A percentile compares a stretch with the other conserved stretches of the same genome.
These are phyloP conservation scores for Colletotrichum tropicicola DNA, from an alignment of 2,329 filamentous ascomycete genomes.

Conservation along the genomic window DNA sequence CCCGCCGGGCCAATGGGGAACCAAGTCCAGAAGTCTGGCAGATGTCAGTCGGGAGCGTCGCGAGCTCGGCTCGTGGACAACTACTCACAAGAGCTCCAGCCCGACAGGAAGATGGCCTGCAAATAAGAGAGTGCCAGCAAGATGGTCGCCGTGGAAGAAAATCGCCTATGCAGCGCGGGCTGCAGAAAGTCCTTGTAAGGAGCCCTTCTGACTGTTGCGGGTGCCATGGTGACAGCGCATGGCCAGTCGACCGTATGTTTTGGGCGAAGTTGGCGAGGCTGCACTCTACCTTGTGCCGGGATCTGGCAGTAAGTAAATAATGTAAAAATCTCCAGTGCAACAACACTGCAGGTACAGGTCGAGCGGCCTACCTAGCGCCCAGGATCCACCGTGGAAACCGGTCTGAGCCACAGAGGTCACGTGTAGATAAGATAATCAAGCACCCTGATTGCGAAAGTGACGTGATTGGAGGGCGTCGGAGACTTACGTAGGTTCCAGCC, in stretches of 20 bases:
- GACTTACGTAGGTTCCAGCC: conserved; percentile 29
- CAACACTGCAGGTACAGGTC: conserved; percentile 22
- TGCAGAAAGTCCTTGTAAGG: conserved; percentile 91
- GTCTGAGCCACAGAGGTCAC: conserved; percentile 12
- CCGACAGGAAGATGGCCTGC: conserved; percentile 75
- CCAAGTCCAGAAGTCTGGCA: conserved; percentile 82
- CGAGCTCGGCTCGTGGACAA: conserved; percentile 4
- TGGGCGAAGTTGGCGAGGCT: conserved; percentile 33
- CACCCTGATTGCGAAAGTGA: conserved; percentile 3
- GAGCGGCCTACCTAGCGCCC: conserved; percentile 10
- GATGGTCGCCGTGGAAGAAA: conserved; percentile 78
- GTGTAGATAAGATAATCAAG: conserved; percentile 19
- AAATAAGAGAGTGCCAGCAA: conserved; percentile 77
- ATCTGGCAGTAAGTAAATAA: conserved; percentile 37
- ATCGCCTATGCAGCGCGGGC: conserved; percentile 86
- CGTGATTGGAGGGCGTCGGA: conserved; percentile 15
- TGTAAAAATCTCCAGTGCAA: conserved; percentile 31
- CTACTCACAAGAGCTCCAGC: conserved; percentile 73
- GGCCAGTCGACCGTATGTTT: conserved; percentile 43
- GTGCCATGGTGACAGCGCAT: conserved; percentile 61
- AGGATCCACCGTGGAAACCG: neutral
- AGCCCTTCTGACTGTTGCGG: conserved; percentile 62
- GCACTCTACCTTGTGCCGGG: conserved; percentile 27
- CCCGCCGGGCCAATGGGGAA: conserved; percentile 82
- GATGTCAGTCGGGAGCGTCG: conserved; percentile 13